phyloP scores from a whole-genome alignment of 202 grass and related monocot genomes.

The Digitaria exilis region DNA sequence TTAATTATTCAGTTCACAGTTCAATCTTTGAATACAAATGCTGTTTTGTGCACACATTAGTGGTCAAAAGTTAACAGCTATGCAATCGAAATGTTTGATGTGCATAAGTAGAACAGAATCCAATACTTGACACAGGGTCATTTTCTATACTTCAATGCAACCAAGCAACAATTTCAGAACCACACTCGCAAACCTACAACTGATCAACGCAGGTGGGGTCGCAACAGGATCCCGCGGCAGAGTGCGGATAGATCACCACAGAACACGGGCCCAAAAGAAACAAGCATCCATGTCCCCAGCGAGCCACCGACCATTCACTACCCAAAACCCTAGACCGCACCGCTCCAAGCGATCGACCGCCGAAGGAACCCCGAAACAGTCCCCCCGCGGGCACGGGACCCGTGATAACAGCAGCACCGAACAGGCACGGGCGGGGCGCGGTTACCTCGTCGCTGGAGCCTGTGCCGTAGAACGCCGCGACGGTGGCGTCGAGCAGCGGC shows the following conservation, averaged over 20 bases:
- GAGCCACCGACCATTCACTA: not conserved
- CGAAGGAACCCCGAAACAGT: not conserved
- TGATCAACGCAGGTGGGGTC: not conserved
- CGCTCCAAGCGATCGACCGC: not conserved
- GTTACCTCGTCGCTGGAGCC: constrained; percentile 94
- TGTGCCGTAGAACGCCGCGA: constrained; percentile 93
- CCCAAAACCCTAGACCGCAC: not conserved
- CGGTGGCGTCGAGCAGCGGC: constrained; percentile 80
- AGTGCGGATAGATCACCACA: not conserved
- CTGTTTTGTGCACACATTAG: not conserved
- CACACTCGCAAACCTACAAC: not conserved
- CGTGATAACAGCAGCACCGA: not conserved
- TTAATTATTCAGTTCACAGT: not conserved
- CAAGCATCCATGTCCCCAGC: not conserved
- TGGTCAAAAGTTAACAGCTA: not conserved
- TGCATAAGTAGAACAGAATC: not conserved
- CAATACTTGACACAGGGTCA: not conserved
- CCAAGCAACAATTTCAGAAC: not conserved
- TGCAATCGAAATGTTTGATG: not conserved
- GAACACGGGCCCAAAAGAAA: not conserved
- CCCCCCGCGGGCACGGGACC: not conserved
- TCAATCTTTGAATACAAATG: not conserved
- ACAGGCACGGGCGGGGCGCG: not conserved
- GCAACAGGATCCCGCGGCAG: not conserved
- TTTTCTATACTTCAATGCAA: constrained; percentile 1